A percentile compares a stretch with the other conserved stretches of the same genome.
Evolutionary conservation across 495 filamentous ascomycete genomes (phyloP).

Genomic region (Penicillium flavigenum): DNA sequence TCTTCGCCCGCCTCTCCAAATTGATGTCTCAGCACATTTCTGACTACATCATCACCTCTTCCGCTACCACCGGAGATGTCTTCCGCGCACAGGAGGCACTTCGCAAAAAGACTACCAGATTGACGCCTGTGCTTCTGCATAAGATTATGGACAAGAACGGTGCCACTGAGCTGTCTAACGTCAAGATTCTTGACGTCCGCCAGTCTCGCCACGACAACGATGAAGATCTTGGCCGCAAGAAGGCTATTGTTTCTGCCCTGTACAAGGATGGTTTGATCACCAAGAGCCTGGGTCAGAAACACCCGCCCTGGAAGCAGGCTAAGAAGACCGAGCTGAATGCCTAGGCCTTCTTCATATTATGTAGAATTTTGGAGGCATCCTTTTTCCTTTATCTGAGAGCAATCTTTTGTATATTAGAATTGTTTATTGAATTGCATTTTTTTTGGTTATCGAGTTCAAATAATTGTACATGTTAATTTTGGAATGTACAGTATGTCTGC

Average conservation of each 20-base stretch:
- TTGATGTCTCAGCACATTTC: slow-evolving; percentile 71
- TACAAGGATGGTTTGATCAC: slow-evolving; percentile 54
- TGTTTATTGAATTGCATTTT: slow-evolving; percentile 24
- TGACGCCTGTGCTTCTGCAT: slow-evolving; percentile 22
- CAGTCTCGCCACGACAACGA: slow-evolving; percentile 69
- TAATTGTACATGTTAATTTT: slow-evolving; percentile 31
- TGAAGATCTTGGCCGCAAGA: slow-evolving; percentile 75
- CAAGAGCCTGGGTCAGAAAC: slow-evolving; percentile 9
- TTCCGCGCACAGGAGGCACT: slow-evolving; percentile 33
- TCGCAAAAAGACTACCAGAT: slow-evolving; percentile 15
- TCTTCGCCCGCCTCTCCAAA: slow-evolving; percentile 73
- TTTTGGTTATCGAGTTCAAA: background rate
- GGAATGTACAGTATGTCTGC: slow-evolving; percentile 31
- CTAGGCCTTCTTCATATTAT: slow-evolving; percentile 6
- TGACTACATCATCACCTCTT: slow-evolving; percentile 59
- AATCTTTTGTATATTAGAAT: slow-evolving; percentile 32
- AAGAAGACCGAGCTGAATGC: background rate
- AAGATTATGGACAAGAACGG: slow-evolving; percentile 48
- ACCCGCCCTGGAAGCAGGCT: background rate
- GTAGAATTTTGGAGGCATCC: slow-evolving; percentile 18
- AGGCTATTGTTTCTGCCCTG: slow-evolving; percentile 75
- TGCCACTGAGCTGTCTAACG: slow-evolving; percentile 59
- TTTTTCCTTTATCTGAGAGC: slow-evolving; percentile 19
- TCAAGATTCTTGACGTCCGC: slow-evolving; percentile 59
- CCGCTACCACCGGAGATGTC: slow-evolving; percentile 55